Conservation (phyloP, 2,329 filamentous ascomycete species). For the Phaeosphaeriaceae sp. region DNA sequence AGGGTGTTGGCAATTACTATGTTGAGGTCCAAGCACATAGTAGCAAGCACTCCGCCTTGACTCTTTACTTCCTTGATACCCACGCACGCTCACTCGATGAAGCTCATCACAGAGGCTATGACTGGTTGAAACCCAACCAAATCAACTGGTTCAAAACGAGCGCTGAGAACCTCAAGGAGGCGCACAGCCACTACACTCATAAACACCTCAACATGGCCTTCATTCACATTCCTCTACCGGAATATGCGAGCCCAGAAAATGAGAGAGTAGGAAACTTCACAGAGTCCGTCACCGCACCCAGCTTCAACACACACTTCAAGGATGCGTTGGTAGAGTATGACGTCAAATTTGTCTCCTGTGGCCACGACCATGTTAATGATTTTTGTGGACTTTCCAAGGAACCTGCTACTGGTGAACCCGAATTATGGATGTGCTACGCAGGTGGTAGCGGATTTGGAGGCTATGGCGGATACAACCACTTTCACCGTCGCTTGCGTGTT, state of each 20-base stretch:
- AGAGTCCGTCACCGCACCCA: constrained; percentile 85
- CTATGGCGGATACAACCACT: constrained; percentile 89
- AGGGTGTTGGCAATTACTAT: constrained; percentile 93
- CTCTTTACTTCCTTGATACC: constrained; percentile 92
- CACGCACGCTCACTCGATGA: constrained; percentile 93
- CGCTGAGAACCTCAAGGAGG: constrained; percentile 68
- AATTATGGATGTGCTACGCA: constrained; percentile 98
- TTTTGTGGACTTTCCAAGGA: constrained; percentile 75
- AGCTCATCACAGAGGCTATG: constrained; percentile 86
- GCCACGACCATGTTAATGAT: constrained; percentile 97
- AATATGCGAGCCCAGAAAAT: constrained; percentile 72
- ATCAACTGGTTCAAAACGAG: constrained; percentile 93
- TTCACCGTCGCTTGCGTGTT: constrained; percentile 80
- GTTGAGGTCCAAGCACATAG: constrained; percentile 86
- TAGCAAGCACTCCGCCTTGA: constrained; percentile 86
- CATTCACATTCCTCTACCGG: constrained; percentile 94
- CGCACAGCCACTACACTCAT: constrained; percentile 84
- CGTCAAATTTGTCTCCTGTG: constrained; percentile 85
- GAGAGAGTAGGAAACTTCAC: constrained; percentile 72
- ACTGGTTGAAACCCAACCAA: constrained; percentile 94
- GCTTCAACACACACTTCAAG: constrained; percentile 90
- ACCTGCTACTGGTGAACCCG: constrained; percentile 54
- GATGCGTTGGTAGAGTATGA: constrained; percentile 87
- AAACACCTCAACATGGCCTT: constrained; percentile 96
- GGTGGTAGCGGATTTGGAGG: constrained; percentile 92